phyloP scores from a whole-genome alignment of 1,284 basidiomycete genomes.

The Melampsora larici-populina region DNA sequence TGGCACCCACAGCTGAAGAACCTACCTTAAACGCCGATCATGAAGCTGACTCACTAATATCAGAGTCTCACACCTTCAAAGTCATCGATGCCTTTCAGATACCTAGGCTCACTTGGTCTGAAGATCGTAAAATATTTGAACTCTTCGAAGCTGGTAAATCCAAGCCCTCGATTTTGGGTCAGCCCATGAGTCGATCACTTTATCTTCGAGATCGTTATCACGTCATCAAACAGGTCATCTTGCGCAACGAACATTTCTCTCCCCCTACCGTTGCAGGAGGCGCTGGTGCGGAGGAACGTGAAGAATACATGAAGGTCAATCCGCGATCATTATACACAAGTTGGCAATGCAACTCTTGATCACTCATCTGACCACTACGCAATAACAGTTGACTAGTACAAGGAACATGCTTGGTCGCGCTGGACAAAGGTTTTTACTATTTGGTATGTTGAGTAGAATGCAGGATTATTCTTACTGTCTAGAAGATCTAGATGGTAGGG shows the following conservation, averaged over 20 bases:
- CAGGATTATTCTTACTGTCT: constrained; percentile 85
- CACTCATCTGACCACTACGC: constrained; percentile 7
- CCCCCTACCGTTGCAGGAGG: constrained; percentile 80
- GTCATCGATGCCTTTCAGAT: constrained; percentile 38
- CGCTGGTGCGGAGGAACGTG: constrained; percentile 64
- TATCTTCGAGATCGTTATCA: constrained; percentile 41
- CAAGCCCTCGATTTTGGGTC: constrained; percentile 26
- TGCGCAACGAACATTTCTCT: constrained; percentile 92
- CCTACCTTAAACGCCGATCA: not conserved
- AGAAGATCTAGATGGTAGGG: constrained; percentile 88
- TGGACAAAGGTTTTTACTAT: constrained; percentile 82
- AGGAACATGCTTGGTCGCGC: constrained; percentile 91
- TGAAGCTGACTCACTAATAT: constrained; percentile 6
- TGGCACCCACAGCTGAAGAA: not conserved
- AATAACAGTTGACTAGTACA: constrained; percentile 78
- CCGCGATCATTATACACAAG: not conserved
- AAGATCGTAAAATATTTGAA: constrained; percentile 32
- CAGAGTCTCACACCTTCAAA: constrained; percentile 19
- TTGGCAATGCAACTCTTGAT: not conserved
- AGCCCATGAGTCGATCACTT: constrained; percentile 22
- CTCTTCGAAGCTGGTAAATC: constrained; percentile 3
- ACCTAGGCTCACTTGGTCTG: constrained; percentile 31
- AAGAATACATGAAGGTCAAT: constrained; percentile 72
- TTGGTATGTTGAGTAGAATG: constrained; percentile 85
- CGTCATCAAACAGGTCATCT: constrained; percentile 59